A percentile compares a stretch with the other conserved stretches of the same genome.
phyloP scores from a whole-genome alignment of 208 protist genomes.

The Trypanosoma lewisi region DNA sequence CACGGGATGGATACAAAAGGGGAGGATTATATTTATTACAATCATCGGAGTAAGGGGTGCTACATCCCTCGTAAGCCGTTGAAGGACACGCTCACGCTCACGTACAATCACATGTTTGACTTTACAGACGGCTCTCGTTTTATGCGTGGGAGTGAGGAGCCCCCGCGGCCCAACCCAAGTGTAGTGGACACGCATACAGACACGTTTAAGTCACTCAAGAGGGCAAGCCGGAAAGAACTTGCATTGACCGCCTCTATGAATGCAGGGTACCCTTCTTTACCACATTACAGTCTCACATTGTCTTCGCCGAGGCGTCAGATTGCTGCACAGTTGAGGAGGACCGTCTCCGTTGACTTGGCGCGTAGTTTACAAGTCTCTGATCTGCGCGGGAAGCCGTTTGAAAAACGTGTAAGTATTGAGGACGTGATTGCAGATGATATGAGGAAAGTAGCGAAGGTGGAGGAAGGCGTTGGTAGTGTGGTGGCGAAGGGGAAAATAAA shows the following conservation, averaged over 20 bases:
- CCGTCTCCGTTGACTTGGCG: constrained; percentile 20
- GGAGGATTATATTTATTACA: constrained; percentile 79
- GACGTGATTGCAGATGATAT: constrained; percentile 59
- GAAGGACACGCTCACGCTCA: constrained; percentile 45
- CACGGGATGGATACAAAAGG: constrained; percentile 32
- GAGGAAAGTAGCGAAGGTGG: not conserved
- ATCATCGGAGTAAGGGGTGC: constrained; percentile 83
- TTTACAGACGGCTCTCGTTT: constrained; percentile 82
- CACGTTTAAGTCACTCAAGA: constrained; percentile 11
- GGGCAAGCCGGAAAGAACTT: not conserved
- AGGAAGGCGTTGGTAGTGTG: constrained; percentile 38
- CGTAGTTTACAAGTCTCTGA: constrained; percentile 16
- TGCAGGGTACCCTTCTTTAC: not conserved
- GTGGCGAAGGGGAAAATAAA: constrained; percentile 48
- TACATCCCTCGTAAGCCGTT: constrained; percentile 67
- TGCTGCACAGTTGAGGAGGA: not conserved
- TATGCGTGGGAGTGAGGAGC: constrained; percentile 18
- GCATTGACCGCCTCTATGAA: not conserved
- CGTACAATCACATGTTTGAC: constrained; percentile 86
- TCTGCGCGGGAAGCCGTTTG: constrained; percentile 10
- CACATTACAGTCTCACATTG: not conserved
- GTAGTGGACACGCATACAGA: constrained; percentile 22
- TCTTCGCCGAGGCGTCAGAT: not conserved
- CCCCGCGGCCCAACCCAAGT: constrained; percentile 32
- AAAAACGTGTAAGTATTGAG: constrained; percentile 51